Evolutionary conservation across 1,139 yeast genomes (phyloP), one percentile per base, ranked within the genome.

Genomic region (Meyerozyma carpophila): DNA sequence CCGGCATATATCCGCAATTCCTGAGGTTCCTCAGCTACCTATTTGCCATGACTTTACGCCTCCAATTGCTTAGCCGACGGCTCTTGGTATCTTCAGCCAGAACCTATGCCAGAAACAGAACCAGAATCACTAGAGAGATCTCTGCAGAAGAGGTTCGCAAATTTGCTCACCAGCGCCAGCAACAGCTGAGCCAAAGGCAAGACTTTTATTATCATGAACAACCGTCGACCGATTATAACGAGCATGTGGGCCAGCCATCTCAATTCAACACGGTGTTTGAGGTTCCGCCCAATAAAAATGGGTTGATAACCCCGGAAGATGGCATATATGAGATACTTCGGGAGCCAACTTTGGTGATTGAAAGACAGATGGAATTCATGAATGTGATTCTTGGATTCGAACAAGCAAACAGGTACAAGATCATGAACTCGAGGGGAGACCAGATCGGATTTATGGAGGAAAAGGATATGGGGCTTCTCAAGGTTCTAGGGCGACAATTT

Each of bases 351-450:
- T 63, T 93, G 31, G 90, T 91, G 1, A 79, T 93, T 43, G 96
- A 91, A 59, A 75, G 98, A 46, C 86, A 88, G 57, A 70, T 93
- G 32, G 98, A 93, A 62, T 75, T 84, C 66, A 83, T 89, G 89
- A 91, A 89, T 57, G 71, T 93, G 13, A 76, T 90, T 43, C 59
- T 91, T 32, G 97, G 97, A 1, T 87, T 87, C 56, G 98, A 93
- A 61, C 98, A 91, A 65, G 90, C 95, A 1, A 91, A 91, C 59
- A 68, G 74, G 51, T 93, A 91, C 61, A 75, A 77, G 11, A 76
- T 93, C 39, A 73, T 84, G 81, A 86, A 89, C 60, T 74, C 84
- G 0, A 53, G 68, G 49, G 98, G 98, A 2, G 73, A 79, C 45
- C 83, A 79, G 45, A 59, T 93, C 11, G 98, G 97, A 0, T 84